Evolutionary conservation across 2,329 filamentous ascomycete species (phyloP).

Genomic region (Mycosphaerella arachidis): DNA sequence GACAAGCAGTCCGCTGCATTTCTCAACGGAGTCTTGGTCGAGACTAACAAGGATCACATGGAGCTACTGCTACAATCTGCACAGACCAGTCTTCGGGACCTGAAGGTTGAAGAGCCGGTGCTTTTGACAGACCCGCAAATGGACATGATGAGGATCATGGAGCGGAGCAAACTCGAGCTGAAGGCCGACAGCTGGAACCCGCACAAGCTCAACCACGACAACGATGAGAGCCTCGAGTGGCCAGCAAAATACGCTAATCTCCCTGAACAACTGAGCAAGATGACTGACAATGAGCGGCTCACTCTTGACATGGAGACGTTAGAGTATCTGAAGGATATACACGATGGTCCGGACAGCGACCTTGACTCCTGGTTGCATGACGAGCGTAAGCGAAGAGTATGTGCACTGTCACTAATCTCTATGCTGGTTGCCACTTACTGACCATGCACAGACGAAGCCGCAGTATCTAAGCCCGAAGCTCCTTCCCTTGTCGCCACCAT

Average conservation of each 20-base stretch:
- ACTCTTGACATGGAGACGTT: slow-evolving; percentile 35
- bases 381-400: slow-evolving; percentile 27
- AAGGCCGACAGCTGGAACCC: slow-evolving; percentile 18
- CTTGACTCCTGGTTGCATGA: slow-evolving; percentile 10
- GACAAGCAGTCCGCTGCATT: slow-evolving; percentile 24
- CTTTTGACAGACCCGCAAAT: slow-evolving; percentile 43
- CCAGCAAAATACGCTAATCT: slow-evolving; percentile 24
- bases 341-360: slow-evolving; percentile 20
- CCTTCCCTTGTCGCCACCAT: slow-evolving; percentile 41
- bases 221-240: slow-evolving; percentile 44
- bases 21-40: slow-evolving; percentile 8
- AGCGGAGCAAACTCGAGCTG: slow-evolving; percentile 20
- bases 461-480: slow-evolving; percentile 45
- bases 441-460: slow-evolving; percentile 30
- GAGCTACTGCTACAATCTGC: neutral
- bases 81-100: slow-evolving; percentile 8
- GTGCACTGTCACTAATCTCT: neutral
- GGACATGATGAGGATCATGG: slow-evolving; percentile 40
- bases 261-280: slow-evolving; percentile 11
- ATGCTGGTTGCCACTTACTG: slow-evolving; percentile 1
- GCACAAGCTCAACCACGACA: slow-evolving; percentile 37
- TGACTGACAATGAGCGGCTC: slow-evolving; percentile 35
- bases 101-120: slow-evolving; percentile 46
- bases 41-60: neutral
- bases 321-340: slow-evolving; percentile 35